Evolutionary conservation across 108 stramenopile species (phyloP), one percentile per base, ranked within the genome.

Genomic region (Pseudonitzschia multiseries): DNA sequence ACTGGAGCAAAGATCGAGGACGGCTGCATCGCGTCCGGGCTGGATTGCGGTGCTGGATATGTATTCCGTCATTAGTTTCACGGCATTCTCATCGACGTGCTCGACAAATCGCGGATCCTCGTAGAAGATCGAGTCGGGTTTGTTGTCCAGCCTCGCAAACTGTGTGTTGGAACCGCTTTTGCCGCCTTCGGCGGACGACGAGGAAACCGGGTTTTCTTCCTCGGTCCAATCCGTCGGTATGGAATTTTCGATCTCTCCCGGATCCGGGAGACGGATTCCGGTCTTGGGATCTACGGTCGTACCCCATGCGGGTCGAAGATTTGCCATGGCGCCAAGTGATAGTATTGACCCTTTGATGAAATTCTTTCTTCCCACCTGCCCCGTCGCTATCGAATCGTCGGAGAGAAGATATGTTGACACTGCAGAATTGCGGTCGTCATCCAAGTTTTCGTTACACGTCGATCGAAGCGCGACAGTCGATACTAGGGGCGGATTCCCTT

Each of bases 1-100:
- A 73, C 88, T 89, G 17, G 90, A 91, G 75, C 93, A 94, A 22
- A 94, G 70, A 74, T 94, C 93, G 51, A 94, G 69, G 9, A 93
- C 89, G 2, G 75, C 28, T 27, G 43, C n/a, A 21, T 36, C 48
- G 18, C 69, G 44, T 36, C 80, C 80, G 4, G 48, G 24, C 32
- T 68, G 67, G 9, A 91, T 50, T 20, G 86, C 76, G 24, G 63
- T 42, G 27, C 82, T 71, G 5, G 87, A 82, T 76, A 91, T 79
- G 68, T 89, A 94, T 14, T 73, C 61, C 26, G 89, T 90, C 83
- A 91, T 81, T 22, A 77, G 57, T 57, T 90, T 68, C 17, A 91
- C 93, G 8, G 93, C 93, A 32, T 84, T 81, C 24, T 77, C 87
- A 70, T 94, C 93, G 18, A 94, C 89, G 74, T 94, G 93, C 62